These are phyloP conservation scores for Claviceps sp. DNA, from an alignment of 2,329 filamentous ascomycete species.

Conservation along the genomic window DNA sequence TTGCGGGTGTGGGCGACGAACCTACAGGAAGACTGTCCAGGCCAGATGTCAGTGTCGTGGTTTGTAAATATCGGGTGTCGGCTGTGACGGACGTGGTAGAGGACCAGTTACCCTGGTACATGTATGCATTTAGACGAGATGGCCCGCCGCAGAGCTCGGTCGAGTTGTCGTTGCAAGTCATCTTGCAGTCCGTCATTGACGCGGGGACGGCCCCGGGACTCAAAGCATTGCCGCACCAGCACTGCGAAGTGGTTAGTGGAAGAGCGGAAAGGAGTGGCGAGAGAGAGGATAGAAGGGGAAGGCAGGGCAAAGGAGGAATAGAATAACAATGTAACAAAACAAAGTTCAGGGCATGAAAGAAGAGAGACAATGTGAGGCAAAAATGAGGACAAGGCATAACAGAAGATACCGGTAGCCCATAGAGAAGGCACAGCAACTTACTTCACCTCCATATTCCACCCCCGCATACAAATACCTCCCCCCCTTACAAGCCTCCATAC, in stretches of 20 bases:
- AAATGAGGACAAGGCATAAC: not conserved
- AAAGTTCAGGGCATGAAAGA: too few relatives aligned
- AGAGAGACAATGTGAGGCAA: too few relatives aligned
- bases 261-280: not conserved
- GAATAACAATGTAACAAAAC: not conserved
- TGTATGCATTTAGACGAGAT: slow-evolving; percentile 23
- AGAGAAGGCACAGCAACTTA: slow-evolving; percentile 5
- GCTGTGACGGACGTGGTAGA: slow-evolving; percentile 14
- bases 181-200: slow-evolving; percentile 18
- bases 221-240: slow-evolving; percentile 23
- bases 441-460: slow-evolving; percentile 26
- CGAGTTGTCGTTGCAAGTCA: slow-evolving; percentile 23
- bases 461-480: slow-evolving; percentile 19
- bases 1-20: slow-evolving; percentile 6
- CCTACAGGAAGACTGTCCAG: not conserved
- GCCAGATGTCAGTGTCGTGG: not conserved
- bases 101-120: slow-evolving; percentile 10
- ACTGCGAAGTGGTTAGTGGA: slow-evolving; percentile 10
- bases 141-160: slow-evolving; percentile 24
- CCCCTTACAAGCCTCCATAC: slow-evolving; percentile 20
- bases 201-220: slow-evolving; percentile 16
- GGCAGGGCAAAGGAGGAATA: not conserved
- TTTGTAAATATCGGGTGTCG: slow-evolving; percentile 16
- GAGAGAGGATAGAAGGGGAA: not conserved
- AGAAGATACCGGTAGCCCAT: too few relatives aligned